Base-by-base conservation (phyloP, 768 basidiomycete genomes). In the Dendrothele bispora region DNA sequence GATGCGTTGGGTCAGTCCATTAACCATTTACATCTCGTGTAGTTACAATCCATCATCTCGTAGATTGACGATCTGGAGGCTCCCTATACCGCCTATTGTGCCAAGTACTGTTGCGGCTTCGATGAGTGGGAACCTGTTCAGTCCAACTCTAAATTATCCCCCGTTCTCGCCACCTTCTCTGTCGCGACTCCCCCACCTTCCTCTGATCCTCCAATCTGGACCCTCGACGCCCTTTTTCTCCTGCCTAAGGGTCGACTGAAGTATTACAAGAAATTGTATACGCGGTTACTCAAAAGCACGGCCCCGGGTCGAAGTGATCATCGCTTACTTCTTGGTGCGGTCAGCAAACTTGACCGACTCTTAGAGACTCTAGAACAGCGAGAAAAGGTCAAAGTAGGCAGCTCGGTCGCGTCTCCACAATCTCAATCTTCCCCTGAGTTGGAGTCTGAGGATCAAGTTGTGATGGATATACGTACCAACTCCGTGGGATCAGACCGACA, bases 251-350 rank as follows among this genome's bases (percentile, higher is more conserved):
- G 74, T 12, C 82, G 97, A 35, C 69, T 99, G 48, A 84, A 83
- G 57, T 98, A 99, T 66, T 98, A 98, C 72, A 84, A 83, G 60
- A 95, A 88, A 62, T 74, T 98, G 1, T 98, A 98, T 62, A 77
- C 80, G 42, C 82, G 88, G 40, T 70, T 98, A 37, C 70, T 98
- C 39, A 91, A 88, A 67, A 90, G 87, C 59, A 94, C 93, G 2
- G 80, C 82, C 22, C 85, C 90, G 4, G 93, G 94, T 15, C 75
- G 85, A 58, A 91, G 85, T 54, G 95, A 98, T 63, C 87, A 98
- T 62, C 79, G 77, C 26, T 69, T 97, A 20, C 76, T 98, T 18
- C 70, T 86, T 5, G 80, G 80, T 5, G 94, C 95, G 3, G 74
- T 93, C 51, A 88, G 90, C 48, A 86, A 84, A 55, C 71, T 99